Evolutionary conservation across 495 filamentous ascomycete species (phyloP).

Genomic region (Penicillium macrosclerotiorum): DNA sequence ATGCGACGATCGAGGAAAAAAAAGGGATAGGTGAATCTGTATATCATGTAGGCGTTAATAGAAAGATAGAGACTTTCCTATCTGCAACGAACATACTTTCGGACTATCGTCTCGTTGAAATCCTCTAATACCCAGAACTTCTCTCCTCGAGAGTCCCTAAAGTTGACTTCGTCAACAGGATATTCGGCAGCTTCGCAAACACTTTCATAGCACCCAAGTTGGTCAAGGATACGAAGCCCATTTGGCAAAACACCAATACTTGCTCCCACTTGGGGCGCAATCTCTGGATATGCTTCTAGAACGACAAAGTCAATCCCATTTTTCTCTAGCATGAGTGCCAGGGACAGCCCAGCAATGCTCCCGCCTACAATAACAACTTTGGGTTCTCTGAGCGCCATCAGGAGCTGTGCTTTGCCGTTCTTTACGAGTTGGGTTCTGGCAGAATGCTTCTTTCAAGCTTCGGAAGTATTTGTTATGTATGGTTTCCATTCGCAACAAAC

Average conservation of each 20-base stretch:
- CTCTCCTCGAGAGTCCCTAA: too few relatives aligned
- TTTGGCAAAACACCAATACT: slow-evolving; percentile 36
- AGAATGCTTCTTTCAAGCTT: too few relatives aligned
- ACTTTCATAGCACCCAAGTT: slow-evolving; percentile 45
- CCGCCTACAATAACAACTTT: slow-evolving; percentile 54
- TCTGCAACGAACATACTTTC: background rate
- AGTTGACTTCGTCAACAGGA: slow-evolving; percentile 9
- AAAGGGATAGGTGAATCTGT: slow-evolving; percentile 25
- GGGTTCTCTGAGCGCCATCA: too few relatives aligned
- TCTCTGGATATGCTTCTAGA: slow-evolving; percentile 37
- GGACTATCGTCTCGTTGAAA: background rate
- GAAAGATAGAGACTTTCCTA: background rate
- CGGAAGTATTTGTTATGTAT: too few relatives aligned
- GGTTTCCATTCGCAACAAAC: too few relatives aligned
- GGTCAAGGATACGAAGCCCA: slow-evolving; percentile 44
- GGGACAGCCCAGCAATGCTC: slow-evolving; percentile 47
- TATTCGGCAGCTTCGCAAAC: slow-evolving; percentile 16
- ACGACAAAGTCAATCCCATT: slow-evolving; percentile 49
- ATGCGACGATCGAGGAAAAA: slow-evolving; percentile 30
- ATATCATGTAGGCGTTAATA: slow-evolving; percentile 3
- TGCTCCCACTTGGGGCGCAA: slow-evolving; percentile 41
- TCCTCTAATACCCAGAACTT: background rate
- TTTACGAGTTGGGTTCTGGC: too few relatives aligned
- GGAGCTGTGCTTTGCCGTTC: too few relatives aligned
- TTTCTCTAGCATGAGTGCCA: slow-evolving; percentile 44